Percentiles rank a stretch among this genome's conserved stretches.
These are phyloP conservation scores for Zizania latifolia DNA, from an alignment of 176 grass and related monocot species.

Conservation along the genomic window DNA sequence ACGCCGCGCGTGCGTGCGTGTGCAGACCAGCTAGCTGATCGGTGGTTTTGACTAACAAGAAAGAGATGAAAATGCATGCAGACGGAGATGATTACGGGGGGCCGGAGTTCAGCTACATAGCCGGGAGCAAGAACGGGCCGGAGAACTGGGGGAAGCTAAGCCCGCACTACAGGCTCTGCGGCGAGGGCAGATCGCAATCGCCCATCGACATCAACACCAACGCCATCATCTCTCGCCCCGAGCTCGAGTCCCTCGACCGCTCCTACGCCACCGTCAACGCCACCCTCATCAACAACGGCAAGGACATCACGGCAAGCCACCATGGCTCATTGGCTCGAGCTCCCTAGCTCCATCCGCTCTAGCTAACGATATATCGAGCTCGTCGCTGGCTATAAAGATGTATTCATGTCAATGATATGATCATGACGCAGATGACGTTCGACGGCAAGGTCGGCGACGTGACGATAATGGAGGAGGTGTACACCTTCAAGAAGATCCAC, in stretches of 20 bases:
- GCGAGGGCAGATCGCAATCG: conserved; percentile 49
- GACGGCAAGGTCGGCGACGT: conserved; percentile 21
- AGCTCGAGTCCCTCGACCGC: conserved; percentile 13
- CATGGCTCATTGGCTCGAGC: no score
- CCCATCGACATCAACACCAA: conserved; percentile 64
- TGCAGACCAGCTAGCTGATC: no score
- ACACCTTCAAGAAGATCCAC: conserved; percentile 33
- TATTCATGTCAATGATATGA: no score
- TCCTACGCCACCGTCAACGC: conserved; percentile 36
- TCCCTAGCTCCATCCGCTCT: no score
- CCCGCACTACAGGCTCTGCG: conserved; percentile 40
- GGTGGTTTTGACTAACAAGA: no score
- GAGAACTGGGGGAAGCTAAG: conserved; percentile 59
- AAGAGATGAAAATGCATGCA: background rate
- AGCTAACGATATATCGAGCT: no score
- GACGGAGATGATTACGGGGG: background rate
- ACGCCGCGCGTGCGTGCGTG: no score
- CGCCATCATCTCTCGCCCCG: background rate
- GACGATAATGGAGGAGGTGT: conserved; percentile 34
- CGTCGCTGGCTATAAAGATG: no score
- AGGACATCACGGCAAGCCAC: conserved; percentile 33
- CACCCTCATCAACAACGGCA: conserved; percentile 51
- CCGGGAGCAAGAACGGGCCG: conserved; percentile 26
- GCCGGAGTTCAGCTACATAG: background rate
- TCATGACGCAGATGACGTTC: conserved; percentile 56